A percentile compares a stretch with the other conserved stretches of the same genome.
These are phyloP conservation scores for Epichloe hybrida DNA, from an alignment of 2,329 filamentous ascomycete species.

Conservation along the genomic window DNA sequence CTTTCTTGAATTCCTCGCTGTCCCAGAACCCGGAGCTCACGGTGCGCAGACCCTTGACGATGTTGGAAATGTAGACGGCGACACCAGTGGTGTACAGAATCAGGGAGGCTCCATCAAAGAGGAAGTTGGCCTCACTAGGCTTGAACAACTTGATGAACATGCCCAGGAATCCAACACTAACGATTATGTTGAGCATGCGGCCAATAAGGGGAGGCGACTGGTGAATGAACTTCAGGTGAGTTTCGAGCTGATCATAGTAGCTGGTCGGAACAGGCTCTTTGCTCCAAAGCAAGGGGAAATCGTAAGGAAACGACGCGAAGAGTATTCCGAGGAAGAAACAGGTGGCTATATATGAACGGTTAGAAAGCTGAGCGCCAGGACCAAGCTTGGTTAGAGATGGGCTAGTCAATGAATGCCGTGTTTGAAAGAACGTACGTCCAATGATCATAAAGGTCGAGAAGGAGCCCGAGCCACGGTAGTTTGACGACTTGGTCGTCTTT, in stretches of 20 bases:
- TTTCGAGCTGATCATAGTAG: slow-evolving; percentile 78
- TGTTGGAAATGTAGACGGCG: slow-evolving; percentile 89
- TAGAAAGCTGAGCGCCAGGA: not conserved
- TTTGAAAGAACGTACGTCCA: slow-evolving; percentile 53
- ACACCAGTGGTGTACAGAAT: slow-evolving; percentile 76
- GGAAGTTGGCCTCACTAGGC: slow-evolving; percentile 83
- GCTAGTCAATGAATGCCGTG: not conserved
- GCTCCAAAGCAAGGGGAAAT: slow-evolving; percentile 78
- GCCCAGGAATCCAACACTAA: slow-evolving; percentile 73
- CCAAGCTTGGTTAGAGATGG: not conserved
- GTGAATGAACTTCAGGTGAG: slow-evolving; percentile 83
- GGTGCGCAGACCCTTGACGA: slow-evolving; percentile 83
- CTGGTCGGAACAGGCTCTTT: slow-evolving; percentile 46
- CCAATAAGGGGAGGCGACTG: slow-evolving; percentile 86
- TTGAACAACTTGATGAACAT: slow-evolving; percentile 93
- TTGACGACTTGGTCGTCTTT: slow-evolving; percentile 42
- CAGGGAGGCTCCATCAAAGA: slow-evolving; percentile 78
- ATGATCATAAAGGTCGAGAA: slow-evolving; percentile 97
- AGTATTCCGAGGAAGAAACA: slow-evolving; percentile 98
- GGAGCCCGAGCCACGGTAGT: slow-evolving; percentile 49
- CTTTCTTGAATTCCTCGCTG: slow-evolving; percentile 26
- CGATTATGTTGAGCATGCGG: slow-evolving; percentile 87
- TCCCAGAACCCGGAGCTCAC: slow-evolving; percentile 58
- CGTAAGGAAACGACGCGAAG: slow-evolving; percentile 93
- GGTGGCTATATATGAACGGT: slow-evolving; percentile 42